A percentile compares a stretch with the other conserved stretches of the same genome.
phyloP scores from a whole-genome alignment of 352 stramenopile genomes.

The Pythium biforme region DNA sequence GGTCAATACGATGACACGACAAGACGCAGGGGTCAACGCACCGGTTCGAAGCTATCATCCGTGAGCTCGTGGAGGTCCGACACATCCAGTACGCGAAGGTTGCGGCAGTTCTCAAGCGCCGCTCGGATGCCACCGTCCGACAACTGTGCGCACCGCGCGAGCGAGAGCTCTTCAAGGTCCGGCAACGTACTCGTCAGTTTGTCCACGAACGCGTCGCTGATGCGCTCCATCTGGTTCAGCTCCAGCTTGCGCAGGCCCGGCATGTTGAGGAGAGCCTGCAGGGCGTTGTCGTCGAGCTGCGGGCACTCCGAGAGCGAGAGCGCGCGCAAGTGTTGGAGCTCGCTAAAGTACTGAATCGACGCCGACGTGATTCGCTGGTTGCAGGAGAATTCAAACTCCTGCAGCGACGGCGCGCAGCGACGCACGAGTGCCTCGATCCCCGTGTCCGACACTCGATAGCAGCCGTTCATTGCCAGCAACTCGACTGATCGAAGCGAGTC shows the following conservation, averaged over 20 bases:
- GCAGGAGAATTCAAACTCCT: slow-evolving; percentile 75
- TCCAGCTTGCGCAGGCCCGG: slow-evolving; percentile 58
- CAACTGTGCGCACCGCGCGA: slow-evolving; percentile 71
- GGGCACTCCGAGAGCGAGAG: slow-evolving; percentile 77
- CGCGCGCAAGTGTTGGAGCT: slow-evolving; percentile 61
- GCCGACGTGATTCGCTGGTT: slow-evolving; percentile 80
- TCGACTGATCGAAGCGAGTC: slow-evolving; percentile 65
- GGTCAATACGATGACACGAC: background rate
- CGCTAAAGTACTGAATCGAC: slow-evolving; percentile 72
- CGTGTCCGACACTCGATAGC: slow-evolving; percentile 71
- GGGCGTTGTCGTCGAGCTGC: slow-evolving; percentile 58
- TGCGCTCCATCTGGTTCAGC: slow-evolving; percentile 76
- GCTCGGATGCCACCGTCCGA: slow-evolving; percentile 44
- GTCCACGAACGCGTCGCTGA: slow-evolving; percentile 60
- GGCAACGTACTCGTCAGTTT: slow-evolving; percentile 46
- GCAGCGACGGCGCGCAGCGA: slow-evolving; percentile 65
- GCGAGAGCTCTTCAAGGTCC: slow-evolving; percentile 60
- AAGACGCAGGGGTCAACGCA: slow-evolving; percentile 23
- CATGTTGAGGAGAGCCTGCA: slow-evolving; percentile 65
- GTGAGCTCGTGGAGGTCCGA: slow-evolving; percentile 73
- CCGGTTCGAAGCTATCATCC: slow-evolving; percentile 59
- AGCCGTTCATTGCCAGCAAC: slow-evolving; percentile 64
- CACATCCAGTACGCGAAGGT: slow-evolving; percentile 56
- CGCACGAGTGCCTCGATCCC: slow-evolving; percentile 65
- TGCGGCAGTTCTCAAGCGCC: slow-evolving; percentile 56